Percentiles rank a stretch among this genome's conserved stretches.
phyloP scores from a whole-genome alignment of 2,329 filamentous ascomycete species.

The Polychaeton citri region DNA sequence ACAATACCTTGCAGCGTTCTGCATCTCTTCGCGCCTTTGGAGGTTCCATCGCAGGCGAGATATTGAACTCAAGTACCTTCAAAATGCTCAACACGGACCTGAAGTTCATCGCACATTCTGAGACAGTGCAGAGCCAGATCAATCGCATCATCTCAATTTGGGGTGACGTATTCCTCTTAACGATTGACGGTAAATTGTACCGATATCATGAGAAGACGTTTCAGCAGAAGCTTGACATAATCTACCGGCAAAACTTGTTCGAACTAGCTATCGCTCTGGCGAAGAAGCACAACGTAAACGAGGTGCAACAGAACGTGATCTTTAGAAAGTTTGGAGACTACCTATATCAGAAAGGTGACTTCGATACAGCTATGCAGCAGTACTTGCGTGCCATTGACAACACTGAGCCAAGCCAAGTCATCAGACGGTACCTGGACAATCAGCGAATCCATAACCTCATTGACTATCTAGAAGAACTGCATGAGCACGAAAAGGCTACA shows the following conservation, averaged over 20 bases:
- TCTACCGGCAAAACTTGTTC: conserved; percentile 90
- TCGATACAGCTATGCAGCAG: conserved; percentile 97
- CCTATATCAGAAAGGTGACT: conserved; percentile 87
- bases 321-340: conserved; percentile 90
- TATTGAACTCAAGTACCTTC: conserved; percentile 80
- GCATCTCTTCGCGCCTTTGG: conserved; percentile 62
- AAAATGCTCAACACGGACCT: conserved; percentile 85
- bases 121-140: conserved; percentile 69
- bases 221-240: conserved; percentile 79
- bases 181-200: conserved; percentile 80
- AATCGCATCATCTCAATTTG: conserved; percentile 73
- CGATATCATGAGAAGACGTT: conserved; percentile 84
- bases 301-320: conserved; percentile 74
- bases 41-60: conserved; percentile 55
- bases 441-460: conserved; percentile 97
- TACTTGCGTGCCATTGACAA: conserved; percentile 93
- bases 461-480: conserved; percentile 89
- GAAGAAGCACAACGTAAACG: conserved; percentile 72
- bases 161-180: conserved; percentile 84
- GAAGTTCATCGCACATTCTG: conserved; percentile 78
- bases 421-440: conserved; percentile 92
- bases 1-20: conserved; percentile 38
- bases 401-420: conserved; percentile 91
- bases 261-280: conserved; percentile 84
- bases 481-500: conserved; percentile 85